Percentiles rank a stretch among this genome's conserved stretches.
phyloP scores from a whole-genome alignment of 176 grass and related monocot species.

The Rhynchospora breviuscula region DNA sequence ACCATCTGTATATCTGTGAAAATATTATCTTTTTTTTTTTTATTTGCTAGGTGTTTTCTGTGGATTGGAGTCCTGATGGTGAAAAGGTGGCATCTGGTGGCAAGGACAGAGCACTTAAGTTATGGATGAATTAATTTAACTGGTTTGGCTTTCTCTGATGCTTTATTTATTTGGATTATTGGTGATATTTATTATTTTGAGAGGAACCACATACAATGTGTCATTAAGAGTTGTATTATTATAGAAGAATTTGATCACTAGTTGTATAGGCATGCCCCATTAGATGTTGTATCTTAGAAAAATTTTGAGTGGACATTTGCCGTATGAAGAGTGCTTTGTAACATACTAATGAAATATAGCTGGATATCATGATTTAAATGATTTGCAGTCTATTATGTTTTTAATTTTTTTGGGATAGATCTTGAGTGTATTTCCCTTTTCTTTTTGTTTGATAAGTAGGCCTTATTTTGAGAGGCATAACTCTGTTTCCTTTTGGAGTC shows the following conservation, averaged over 20 bases:
- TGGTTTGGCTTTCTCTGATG: background rate
- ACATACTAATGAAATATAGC: background rate
- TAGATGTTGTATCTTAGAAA: background rate
- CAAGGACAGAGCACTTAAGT: constrained; percentile 72
- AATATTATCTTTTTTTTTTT: background rate
- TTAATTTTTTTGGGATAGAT: no score
- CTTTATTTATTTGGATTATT: background rate
- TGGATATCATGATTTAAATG: background rate
- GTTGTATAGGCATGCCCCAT: constrained; percentile 1
- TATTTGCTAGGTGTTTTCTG: constrained; percentile 32
- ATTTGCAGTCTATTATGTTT: background rate
- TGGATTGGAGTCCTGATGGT: constrained; percentile 52
- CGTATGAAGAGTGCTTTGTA: background rate
- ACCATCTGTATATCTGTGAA: background rate
- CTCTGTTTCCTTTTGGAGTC: no score
- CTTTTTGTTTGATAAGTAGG: background rate
- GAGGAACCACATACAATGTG: background rate
- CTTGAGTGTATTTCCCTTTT: no score
- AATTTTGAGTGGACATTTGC: background rate
- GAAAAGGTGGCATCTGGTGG: constrained; percentile 91
- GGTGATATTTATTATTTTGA: background rate
- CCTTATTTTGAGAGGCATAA: no score
- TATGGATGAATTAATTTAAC: constrained; percentile 76
- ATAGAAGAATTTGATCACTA: background rate
- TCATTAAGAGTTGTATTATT: background rate